Conservation (phyloP, 2,329 filamentous ascomycete species). For the Sordariomycetes sp. region DNA sequence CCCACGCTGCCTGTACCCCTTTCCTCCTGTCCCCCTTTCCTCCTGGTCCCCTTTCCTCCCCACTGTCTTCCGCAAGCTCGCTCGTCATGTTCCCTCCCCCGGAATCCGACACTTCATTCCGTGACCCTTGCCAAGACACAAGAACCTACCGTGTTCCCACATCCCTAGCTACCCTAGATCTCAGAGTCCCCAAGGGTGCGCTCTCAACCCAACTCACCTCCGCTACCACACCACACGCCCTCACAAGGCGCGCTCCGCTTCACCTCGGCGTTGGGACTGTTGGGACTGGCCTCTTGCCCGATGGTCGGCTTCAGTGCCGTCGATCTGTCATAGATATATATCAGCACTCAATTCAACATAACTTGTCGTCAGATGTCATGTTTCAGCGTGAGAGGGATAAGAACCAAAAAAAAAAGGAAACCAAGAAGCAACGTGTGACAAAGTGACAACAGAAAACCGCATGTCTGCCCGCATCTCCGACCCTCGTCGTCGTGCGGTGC, state of each 20-base stretch:
- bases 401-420: not conserved
- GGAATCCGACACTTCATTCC: not conserved
- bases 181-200: not conserved
- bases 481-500: not conserved
- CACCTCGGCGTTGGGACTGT: not conserved
- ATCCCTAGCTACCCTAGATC: not conserved
- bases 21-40: not conserved
- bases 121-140: not conserved
- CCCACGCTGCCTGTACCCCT: not conserved
- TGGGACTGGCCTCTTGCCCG: not conserved
- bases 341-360: not conserved
- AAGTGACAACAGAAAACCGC: not conserved
- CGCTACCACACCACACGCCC: not conserved
- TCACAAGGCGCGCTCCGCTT: not conserved
- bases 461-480: not conserved
- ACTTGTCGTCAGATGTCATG: not conserved
- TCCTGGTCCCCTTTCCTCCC: not conserved
- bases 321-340: not conserved
- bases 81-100: not conserved
- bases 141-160: not conserved
- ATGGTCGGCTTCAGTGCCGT: not conserved
- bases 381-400: not conserved
- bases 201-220: not conserved
- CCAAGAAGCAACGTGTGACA: not conserved
- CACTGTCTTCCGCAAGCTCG: not conserved